Evolutionary conservation across 345 rosid species (phyloP), one percentile per base, ranked within the genome.

Genomic region (Anastatica hierochuntica): DNA sequence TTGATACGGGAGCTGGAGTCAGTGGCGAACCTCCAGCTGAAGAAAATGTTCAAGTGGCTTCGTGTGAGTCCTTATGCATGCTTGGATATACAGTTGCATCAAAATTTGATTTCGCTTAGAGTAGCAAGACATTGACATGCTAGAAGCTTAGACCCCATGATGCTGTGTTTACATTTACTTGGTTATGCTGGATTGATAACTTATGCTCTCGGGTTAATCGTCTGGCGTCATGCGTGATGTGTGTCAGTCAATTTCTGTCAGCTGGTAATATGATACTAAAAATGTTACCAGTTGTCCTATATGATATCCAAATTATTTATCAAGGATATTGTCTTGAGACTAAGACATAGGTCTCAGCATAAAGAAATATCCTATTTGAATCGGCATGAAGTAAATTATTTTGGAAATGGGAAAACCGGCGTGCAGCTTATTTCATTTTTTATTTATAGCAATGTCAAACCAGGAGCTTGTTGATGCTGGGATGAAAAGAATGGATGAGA

Each of bases 1-100:
- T 85, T 42, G 98, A 88, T 55, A 76, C 75, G 89, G 95, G 95
- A 72, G 84, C 94, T 16, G 98, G 97, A 71, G 83, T 58, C 27
- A 77, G 95, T 72, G 62, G 66, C 2, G 98, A 92, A 57, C 90
- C 94, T 58, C 73, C 77, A 21, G 82, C 83, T 27, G 90, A 85
- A 20, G 97, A 92, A 45, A 80, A 88, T 78, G 86, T 85, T 45
- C 89, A 78, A 75, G 50, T 88, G 75, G 98, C 97, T 58, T 92
- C 97, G 49, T 53, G 97, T 92, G 58, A 75, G 76, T 66, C 57
- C 58, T 37, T 58, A 14, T 27, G 45, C 16, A 15, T 55, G 5
- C 45, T 43, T 58, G 35, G 14, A 21, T 21, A 10, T 66, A 39
- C 2, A 51, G 10, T 39, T 53, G 17, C 50, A 42, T 35, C 24